A percentile compares a stretch with the other conserved stretches of the same genome.
phyloP scores from a whole-genome alignment of 2,329 filamentous ascomycete genomes.

The Paraphoma sp. region DNA sequence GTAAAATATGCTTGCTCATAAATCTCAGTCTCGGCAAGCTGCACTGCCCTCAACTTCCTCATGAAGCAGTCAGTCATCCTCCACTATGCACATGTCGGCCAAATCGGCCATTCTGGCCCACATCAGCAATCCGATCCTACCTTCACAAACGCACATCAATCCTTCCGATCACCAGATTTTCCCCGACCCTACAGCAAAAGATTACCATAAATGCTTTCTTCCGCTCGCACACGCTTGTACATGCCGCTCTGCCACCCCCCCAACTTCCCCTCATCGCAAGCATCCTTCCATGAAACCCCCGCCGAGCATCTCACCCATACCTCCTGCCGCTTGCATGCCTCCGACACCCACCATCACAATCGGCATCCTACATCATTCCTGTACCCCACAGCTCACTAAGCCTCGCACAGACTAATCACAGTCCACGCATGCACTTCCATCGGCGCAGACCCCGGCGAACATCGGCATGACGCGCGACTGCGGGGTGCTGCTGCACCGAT shows the following conservation, averaged over 20 bases:
- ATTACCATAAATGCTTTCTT: neutral
- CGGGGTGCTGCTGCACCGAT: conserved; percentile 16
- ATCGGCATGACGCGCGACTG: conserved; percentile 9
- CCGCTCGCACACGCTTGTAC: too few relatives aligned
- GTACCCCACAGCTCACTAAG: conserved; percentile 1
- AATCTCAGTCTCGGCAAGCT: too few relatives aligned
- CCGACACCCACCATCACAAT: neutral
- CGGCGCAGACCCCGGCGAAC: conserved; percentile 27
- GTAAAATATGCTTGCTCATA: too few relatives aligned
- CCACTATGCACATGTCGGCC: too few relatives aligned
- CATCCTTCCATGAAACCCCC: neutral
- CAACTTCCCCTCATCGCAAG: neutral
- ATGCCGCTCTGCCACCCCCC: neutral
- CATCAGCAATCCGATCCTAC: too few relatives aligned
- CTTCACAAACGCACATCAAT: too few relatives aligned
- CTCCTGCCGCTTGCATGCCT: neutral
- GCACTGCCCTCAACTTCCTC: too few relatives aligned
- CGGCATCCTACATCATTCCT: neutral
- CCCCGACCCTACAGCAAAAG: too few relatives aligned
- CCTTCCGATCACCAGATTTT: too few relatives aligned
- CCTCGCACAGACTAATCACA: conserved; percentile 1
- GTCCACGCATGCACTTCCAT: conserved; percentile 13
- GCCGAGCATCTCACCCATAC: neutral
- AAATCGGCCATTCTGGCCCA: too few relatives aligned
- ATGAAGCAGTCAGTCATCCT: too few relatives aligned